Evolutionary conservation across 2,329 filamentous ascomycete species (phyloP), one percentile per base, ranked within the genome.

Genomic region (Cryphonectria carpinicola): DNA sequence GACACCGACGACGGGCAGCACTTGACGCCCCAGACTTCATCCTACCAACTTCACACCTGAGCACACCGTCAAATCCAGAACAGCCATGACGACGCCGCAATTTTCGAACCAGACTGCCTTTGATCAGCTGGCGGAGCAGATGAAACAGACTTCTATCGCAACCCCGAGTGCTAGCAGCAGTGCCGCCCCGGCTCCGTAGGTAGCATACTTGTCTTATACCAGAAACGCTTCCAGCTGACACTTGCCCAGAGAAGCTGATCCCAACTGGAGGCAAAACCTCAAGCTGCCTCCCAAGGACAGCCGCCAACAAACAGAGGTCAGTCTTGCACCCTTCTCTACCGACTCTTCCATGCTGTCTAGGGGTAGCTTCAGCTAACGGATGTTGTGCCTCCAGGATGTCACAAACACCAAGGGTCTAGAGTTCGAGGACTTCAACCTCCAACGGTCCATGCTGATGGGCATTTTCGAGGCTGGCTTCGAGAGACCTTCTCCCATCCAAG

Each of bases 391-490:
- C n/a, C 62, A 97, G 93, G 96, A 99, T 92, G 97, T 99, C 73
- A 98, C 95, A 70, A 95, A 94, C 77, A 99, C 95, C 43, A 98
- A 98, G 84, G 96, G 96, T 72, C 87, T 99, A 73, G 96, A 99
- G 77, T 99, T 98, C 79, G 97, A 99, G 82, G 93, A 98, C 76
- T 98, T 99, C 80, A 93, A 92, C 75, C 91, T 99, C 77, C 97
- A 97, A 85, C 89, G 96, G 80, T 93, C 97, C 80, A 85, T 99
- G 73, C 89, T 99, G 84, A 99, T 98, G 95, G 96, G 96, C 73
- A 98, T 99, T 75, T 99, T 98, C 82, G 96, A 99, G 85, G 96
- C 96, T 76, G 96, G 96, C 74, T 99, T 98, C 82, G 96, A 99
- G 82, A 98, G 97, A 84, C 96, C 96, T 22, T 99, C 96, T 70